These are phyloP conservation scores for Colletotrichum coccodes DNA, from an alignment of 2,329 filamentous ascomycete genomes.

Conservation along the genomic window DNA sequence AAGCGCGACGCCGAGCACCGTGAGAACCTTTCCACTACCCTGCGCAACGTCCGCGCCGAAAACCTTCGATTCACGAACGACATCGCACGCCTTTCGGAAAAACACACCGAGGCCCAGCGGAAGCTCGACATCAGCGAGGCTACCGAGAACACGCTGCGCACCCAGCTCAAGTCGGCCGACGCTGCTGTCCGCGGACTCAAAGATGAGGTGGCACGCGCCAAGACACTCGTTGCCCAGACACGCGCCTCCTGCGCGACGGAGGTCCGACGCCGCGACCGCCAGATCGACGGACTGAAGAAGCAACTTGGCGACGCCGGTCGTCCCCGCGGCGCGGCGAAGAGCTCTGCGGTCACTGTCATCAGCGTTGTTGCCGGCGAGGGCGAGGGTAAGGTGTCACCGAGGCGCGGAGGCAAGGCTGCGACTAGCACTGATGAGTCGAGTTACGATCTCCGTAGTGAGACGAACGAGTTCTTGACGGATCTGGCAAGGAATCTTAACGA, in stretches of 20 bases:
- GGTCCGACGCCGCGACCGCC: constrained; percentile 87
- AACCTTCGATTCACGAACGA: constrained; percentile 78
- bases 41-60: constrained; percentile 81
- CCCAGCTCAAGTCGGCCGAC: constrained; percentile 79
- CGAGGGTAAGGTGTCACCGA: constrained; percentile 54
- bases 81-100: constrained; percentile 67
- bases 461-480: constrained; percentile 89
- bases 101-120: constrained; percentile 63
- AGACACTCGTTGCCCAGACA: constrained; percentile 82
- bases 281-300: constrained; percentile 89
- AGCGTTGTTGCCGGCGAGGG: constrained; percentile 65
- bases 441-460: constrained; percentile 84
- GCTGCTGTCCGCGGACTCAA: constrained; percentile 79
- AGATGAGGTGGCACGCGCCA: constrained; percentile 84
- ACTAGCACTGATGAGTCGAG: constrained; percentile 57
- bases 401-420: constrained; percentile 33
- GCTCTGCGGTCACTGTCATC: constrained; percentile 65
- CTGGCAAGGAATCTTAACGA: constrained; percentile 86
- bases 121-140: constrained; percentile 71
- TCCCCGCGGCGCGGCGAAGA: constrained; percentile 66
- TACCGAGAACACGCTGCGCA: constrained; percentile 75
- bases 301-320: constrained; percentile 80
- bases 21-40: constrained; percentile 81
- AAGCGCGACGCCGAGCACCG: constrained; percentile 91
- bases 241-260: constrained; percentile 90